A percentile compares a stretch with the other conserved stretches of the same genome.
Evolutionary conservation across 208 protist species (phyloP).

Genomic region (Perkinsela sp.): DNA sequence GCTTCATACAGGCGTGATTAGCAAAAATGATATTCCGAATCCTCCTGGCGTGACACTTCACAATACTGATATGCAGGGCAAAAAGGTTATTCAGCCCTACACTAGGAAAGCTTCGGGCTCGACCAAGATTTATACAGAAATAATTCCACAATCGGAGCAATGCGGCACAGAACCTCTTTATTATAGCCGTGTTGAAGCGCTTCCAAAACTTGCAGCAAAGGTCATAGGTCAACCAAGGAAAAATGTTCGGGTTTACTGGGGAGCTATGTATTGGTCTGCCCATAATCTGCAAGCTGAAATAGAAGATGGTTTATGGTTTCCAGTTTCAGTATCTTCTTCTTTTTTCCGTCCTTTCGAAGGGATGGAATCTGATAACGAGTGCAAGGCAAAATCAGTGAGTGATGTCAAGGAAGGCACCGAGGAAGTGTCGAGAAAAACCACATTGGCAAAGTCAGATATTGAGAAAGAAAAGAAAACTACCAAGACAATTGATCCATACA

Average conservation of each 20-base stretch:
- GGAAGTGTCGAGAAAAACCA: too few species aligned
- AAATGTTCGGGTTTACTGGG: conserved; percentile 49
- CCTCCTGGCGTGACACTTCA: neutral
- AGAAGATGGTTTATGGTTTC: conserved; percentile 44
- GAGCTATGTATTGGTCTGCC: conserved; percentile 38
- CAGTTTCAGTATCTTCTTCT: conserved; percentile 27
- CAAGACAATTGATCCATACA: too few species aligned
- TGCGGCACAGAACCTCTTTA: conserved; percentile 31
- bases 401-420: neutral
- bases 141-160: conserved; percentile 15
- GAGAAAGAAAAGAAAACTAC: too few species aligned
- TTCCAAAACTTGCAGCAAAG: conserved; percentile 32
- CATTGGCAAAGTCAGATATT: too few species aligned
- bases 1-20: conserved; percentile 33
- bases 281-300: conserved; percentile 33
- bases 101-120: conserved; percentile 4
- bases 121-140: conserved; percentile 25
- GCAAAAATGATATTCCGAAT: conserved; percentile 4
- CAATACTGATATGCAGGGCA: conserved; percentile 2
- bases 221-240: conserved; percentile 25
- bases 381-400: neutral
- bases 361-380: conserved; percentile 1
- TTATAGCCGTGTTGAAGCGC: conserved; percentile 28
- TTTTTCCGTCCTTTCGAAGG: conserved; percentile 35
- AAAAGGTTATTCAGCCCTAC: neutral